Evolutionary conservation across 495 filamentous ascomycete genomes (phyloP).

Genomic region (Entonaema liquescens): DNA sequence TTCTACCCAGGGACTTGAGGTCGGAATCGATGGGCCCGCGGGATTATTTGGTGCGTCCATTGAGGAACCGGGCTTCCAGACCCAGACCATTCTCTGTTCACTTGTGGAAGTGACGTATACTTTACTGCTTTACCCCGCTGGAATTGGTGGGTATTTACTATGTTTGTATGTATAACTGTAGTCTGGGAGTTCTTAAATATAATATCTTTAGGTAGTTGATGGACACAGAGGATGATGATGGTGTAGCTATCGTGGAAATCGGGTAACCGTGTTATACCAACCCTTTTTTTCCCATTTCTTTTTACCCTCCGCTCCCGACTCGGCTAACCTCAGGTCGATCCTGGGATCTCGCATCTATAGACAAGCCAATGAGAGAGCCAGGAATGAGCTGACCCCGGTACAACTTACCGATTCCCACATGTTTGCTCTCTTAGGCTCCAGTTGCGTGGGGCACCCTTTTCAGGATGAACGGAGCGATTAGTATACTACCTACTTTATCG

Average conservation of each 20-base stretch:
- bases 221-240: conserved; percentile 9
- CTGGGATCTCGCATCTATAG: conserved; percentile 29
- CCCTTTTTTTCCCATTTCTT: conserved; percentile 15
- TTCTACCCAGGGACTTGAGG: conserved; percentile 11
- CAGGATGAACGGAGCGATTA: conserved; percentile 33
- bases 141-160: conserved; percentile 31
- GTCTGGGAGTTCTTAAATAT: conserved; percentile 6
- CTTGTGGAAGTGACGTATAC: conserved; percentile 29
- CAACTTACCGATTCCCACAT: conserved; percentile 28
- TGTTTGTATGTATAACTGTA: not conserved
- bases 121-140: conserved; percentile 30
- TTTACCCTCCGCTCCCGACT: conserved; percentile 39
- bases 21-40: conserved; percentile 33
- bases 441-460: conserved; percentile 26
- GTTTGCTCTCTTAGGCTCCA: conserved; percentile 7
- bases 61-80: conserved; percentile 18
- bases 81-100: conserved; percentile 7
- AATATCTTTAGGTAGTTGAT: conserved; percentile 7
- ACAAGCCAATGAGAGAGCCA: conserved; percentile 13
- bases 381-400: not conserved
- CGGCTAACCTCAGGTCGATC: conserved; percentile 36
- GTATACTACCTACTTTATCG: conserved; percentile 20
- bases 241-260: conserved; percentile 29
- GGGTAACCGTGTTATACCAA: conserved; percentile 8
- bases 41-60: conserved; percentile 32